Percentiles rank a stretch among this genome's conserved stretches.
Conservation (phyloP, 2,329 filamentous ascomycete genomes). For the Septoria linicola region DNA sequence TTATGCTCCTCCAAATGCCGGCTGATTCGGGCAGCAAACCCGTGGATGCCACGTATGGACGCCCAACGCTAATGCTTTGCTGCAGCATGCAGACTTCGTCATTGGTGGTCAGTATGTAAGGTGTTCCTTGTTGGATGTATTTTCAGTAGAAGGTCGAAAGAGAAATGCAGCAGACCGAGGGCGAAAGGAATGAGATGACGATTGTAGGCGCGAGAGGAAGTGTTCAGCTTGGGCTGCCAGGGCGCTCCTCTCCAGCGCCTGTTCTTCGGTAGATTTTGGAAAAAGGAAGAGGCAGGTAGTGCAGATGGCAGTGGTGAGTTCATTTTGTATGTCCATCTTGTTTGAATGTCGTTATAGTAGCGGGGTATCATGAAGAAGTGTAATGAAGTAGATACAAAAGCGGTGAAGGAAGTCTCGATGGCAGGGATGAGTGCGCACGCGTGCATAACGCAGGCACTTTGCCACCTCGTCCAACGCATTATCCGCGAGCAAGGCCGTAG, state of each 20-base stretch:
- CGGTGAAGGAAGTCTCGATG: slow-evolving; percentile 1
- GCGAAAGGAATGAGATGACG: too few relatives aligned
- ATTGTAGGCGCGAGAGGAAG: not conserved
- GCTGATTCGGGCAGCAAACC: slow-evolving; percentile 4
- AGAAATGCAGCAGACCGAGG: not conserved
- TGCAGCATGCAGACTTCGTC: slow-evolving; percentile 4
- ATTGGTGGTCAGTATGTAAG: too few relatives aligned
- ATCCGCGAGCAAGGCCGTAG: slow-evolving; percentile 9
- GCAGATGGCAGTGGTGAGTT: too few relatives aligned
- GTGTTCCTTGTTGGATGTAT: too few relatives aligned
- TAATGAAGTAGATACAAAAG: slow-evolving; percentile 2
- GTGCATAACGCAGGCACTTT: slow-evolving; percentile 7
- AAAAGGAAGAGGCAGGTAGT: not conserved
- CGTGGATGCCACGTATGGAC: slow-evolving; percentile 12
- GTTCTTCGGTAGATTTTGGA: not conserved
- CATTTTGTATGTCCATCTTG: not conserved
- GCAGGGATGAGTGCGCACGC: slow-evolving; percentile 9
- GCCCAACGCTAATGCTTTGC: slow-evolving; percentile 12
- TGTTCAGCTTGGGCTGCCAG: slow-evolving; percentile 6
- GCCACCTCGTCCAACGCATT: slow-evolving; percentile 12
- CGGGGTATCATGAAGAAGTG: slow-evolving; percentile 11
- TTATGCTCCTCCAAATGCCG: too few relatives aligned
- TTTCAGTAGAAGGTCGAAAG: too few relatives aligned
- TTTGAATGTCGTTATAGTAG: not conserved
- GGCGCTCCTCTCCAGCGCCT: not conserved